Base-by-base conservation (phyloP, 1,284 basidiomycete species). In the Serendipita sp. region DNA sequence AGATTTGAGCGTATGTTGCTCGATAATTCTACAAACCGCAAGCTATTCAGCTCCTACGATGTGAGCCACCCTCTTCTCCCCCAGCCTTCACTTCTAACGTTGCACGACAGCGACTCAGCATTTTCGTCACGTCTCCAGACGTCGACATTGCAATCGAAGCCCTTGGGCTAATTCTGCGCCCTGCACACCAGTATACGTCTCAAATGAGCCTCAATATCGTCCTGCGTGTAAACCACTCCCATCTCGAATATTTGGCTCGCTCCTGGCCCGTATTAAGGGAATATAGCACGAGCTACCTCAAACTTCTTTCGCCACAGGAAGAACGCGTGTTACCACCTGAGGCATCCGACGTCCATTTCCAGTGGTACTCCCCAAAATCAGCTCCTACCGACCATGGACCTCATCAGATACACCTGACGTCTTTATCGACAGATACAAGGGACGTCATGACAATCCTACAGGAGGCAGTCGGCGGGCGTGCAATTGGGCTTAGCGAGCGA, bases 21-120 rank as follows among this genome's bases (percentile, higher is more conserved):
- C 70, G 96, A 99, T 76, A 98, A 98, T 73, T 96, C 94, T 64
- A 99, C 95, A 58, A 99, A 96, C 72, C 81, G 96, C 71, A 99
- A 98, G 78, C 88, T 94, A 65, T 99, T 91, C 75, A 87, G 84
- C 65, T 97, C 93, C 2, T 99, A 97, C 73, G 96, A 99, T 73
- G 94, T 96, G 74, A 75, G 91, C 76, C 38, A 35, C 50, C 62
- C 63, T 53, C 66, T 62, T 68, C 45, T 47, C 68, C 44, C 60
- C 29, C 5, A 65, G 45, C 71, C 64, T 66, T 60, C 62, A 64
- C 60, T 44, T 63, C 47, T 65, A 65, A 55, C 62, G 44, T 53
- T 58, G 49, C 38, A 63, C 17, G 62, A 35, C 70, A 96, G 93
- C 88, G 93, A 66, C 78, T 98, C 68, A 92, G 93, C 73, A 87